A percentile compares a stretch with the other conserved stretches of the same genome.
Evolutionary conservation across 73 alveolate genomes (phyloP).

Genomic region (Paramecium sonneborni): DNA sequence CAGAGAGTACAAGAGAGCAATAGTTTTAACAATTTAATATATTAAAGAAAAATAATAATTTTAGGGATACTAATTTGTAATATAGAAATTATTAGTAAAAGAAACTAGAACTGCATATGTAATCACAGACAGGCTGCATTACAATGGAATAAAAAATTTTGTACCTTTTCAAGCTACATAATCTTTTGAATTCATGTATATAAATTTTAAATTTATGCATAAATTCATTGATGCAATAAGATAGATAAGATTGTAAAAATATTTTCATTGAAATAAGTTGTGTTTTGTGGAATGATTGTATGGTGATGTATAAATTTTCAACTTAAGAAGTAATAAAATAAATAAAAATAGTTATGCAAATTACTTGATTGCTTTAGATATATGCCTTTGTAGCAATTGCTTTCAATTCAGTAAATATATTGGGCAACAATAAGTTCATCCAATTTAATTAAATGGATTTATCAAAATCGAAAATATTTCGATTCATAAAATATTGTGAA

Average conservation of each 20-base stretch:
- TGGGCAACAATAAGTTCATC: conserved; percentile 21
- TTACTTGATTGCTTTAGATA: background rate
- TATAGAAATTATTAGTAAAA: conserved; percentile 42
- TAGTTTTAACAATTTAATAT: background rate
- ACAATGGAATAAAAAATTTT: conserved; percentile 24
- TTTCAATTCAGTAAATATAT: conserved; percentile 24
- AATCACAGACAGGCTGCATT: background rate
- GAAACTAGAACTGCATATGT: background rate
- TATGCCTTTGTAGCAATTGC: background rate
- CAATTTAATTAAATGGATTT: background rate
- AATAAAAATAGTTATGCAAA: conserved; percentile 20
- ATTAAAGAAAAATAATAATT: background rate
- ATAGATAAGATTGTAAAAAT: background rate
- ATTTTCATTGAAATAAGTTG: conserved; percentile 40
- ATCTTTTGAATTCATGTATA: background rate
- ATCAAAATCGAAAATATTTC: conserved; percentile 14
- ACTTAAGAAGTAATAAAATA: conserved; percentile 16
- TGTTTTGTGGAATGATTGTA: conserved; percentile 54
- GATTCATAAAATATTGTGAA: conserved; percentile 44
- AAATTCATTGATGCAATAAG: background rate
- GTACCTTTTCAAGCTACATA: conserved; percentile 31
- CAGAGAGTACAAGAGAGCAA: conserved; percentile 23
- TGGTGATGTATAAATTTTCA: conserved; percentile 50
- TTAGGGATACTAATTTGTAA: conserved; percentile 37
- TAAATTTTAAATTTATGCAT: conserved; percentile 41